Percentiles rank a stretch among this genome's conserved stretches.
Conservation (phyloP, 2,329 filamentous ascomycete species). For the Gremmenia infestans region DNA sequence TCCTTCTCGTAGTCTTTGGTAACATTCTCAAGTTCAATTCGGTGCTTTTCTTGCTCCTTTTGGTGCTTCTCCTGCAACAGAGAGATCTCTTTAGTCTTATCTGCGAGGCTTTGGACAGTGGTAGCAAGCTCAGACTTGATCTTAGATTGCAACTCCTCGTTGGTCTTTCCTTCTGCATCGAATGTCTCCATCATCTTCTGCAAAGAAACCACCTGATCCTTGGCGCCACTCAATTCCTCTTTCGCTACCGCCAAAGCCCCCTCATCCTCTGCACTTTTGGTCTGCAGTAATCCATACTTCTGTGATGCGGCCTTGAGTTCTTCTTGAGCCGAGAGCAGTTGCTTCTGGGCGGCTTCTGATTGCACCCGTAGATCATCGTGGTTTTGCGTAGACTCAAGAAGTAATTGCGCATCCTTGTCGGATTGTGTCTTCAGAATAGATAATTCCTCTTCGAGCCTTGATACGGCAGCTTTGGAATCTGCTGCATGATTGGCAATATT, state of each 20-base stretch:
- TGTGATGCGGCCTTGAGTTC: slow-evolving; percentile 18
- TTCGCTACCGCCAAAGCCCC: slow-evolving; percentile 40
- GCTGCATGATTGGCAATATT: slow-evolving; percentile 42
- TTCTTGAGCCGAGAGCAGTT: slow-evolving; percentile 37
- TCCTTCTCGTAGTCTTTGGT: slow-evolving; percentile 60
- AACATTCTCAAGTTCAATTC: slow-evolving; percentile 52
- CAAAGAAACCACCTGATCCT: slow-evolving; percentile 44
- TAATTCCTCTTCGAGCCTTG: slow-evolving; percentile 49
- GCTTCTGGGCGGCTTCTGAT: slow-evolving; percentile 38
- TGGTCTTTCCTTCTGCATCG: slow-evolving; percentile 36
- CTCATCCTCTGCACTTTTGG: slow-evolving; percentile 37
- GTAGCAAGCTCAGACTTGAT: slow-evolving; percentile 27
- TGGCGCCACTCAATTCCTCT: slow-evolving; percentile 29
- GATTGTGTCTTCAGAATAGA: slow-evolving; percentile 45
- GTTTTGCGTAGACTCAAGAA: slow-evolving; percentile 31
- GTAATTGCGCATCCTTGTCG: slow-evolving; percentile 26
- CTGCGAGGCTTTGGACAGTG: slow-evolving; percentile 26
- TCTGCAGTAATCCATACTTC: slow-evolving; percentile 37
- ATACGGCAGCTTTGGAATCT: slow-evolving; percentile 41
- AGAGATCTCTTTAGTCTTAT: slow-evolving; percentile 32
- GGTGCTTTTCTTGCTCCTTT: slow-evolving; percentile 48
- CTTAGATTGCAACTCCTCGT: slow-evolving; percentile 28
- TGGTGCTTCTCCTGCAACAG: slow-evolving; percentile 52
- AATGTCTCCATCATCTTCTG: slow-evolving; percentile 45
- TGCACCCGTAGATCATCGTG: slow-evolving; percentile 46